Base-by-base conservation (phyloP, 2,329 filamentous ascomycete species). In the Penicillium sp. region DNA sequence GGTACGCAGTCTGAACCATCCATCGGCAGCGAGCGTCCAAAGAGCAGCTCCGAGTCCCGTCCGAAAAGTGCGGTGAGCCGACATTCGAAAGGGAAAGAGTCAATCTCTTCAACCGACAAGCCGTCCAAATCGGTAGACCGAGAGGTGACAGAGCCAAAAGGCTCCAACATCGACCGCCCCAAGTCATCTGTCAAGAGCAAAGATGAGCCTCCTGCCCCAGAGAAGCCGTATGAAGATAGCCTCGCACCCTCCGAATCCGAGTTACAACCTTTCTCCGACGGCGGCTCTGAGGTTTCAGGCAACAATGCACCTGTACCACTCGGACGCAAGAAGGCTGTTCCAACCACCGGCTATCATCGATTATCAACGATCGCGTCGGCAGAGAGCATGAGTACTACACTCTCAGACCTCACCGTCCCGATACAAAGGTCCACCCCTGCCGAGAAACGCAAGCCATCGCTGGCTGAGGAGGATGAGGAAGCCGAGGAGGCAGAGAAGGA, bases 281-380 rank as follows among this genome's bases (percentile, higher is more conserved):
- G 24, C 9, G 59, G 70, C 49, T 72, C 71, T n/a, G 69, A 75
- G 47, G 65, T 71, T 8, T 72, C 72, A 21, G 65, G 61, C 24
- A 67, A 67, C 24, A 74, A 74, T 54, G 66, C 71, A 5, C 71
- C 73, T 50, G 70, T 73, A n/a, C 71, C 73, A 14, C 63, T 78
- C 31, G 68, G 70, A 29, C 70, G 73, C 21, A 76, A 73, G 58
- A 74, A 76, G 48, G 72, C 72, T 8, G 80, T 81, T 58, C 81
- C 83, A 3, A 78, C 75, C 10, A 81, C 78, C 27, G 81, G 81
- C n/a, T 75, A 62, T 42, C 75, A 82, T 60, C 75, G 76, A 55
- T 72, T 86, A 2, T 84, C 83, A 7, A 85, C 83, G 0, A 85
- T 85, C 55, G 80, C 76, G 7, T 85, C 83, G 5, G 78, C 80